phyloP scores from a whole-genome alignment of 257 asterid species.

The Verbascum thapsus region DNA sequence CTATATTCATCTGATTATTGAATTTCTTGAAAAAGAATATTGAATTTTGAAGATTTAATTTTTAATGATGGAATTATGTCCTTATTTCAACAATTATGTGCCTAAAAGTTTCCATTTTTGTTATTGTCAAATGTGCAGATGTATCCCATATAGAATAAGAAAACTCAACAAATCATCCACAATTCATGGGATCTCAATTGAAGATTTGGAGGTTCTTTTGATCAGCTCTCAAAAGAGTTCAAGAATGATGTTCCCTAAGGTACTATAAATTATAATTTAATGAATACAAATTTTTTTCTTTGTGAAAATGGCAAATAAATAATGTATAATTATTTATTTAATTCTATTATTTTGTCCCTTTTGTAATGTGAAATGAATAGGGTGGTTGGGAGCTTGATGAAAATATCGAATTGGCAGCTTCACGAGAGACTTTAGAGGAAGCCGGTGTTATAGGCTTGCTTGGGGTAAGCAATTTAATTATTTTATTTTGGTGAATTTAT shows the following conservation, averaged over 20 bases:
- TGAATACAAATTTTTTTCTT: neutral
- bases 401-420: conserved; percentile 78
- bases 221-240: conserved; percentile 89
- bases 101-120: conserved; percentile 9
- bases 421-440: conserved; percentile 86
- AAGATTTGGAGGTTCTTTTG: conserved; percentile 79
- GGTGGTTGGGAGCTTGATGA: conserved; percentile 99
- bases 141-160: conserved; percentile 76
- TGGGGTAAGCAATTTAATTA: conserved; percentile 48
- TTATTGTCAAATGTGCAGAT: conserved; percentile 52
- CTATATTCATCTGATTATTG: conserved; percentile 5
- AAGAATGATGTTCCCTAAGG: conserved; percentile 97
- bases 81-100: conserved; percentile 3
- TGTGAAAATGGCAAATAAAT: neutral
- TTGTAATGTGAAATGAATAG: too few relatives aligned
- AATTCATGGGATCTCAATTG: conserved; percentile 39
- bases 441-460: conserved; percentile 80
- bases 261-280: conserved; percentile 19
- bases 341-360: neutral
- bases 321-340: neutral
- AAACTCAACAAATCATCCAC: conserved; percentile 37
- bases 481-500: neutral
- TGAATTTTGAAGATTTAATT: neutral
- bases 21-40: neutral
- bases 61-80: neutral